A percentile compares a stretch with the other conserved stretches of the same genome.
Evolutionary conservation across 257 asterid genomes (phyloP).

Genomic region (Cruciata laevipes): DNA sequence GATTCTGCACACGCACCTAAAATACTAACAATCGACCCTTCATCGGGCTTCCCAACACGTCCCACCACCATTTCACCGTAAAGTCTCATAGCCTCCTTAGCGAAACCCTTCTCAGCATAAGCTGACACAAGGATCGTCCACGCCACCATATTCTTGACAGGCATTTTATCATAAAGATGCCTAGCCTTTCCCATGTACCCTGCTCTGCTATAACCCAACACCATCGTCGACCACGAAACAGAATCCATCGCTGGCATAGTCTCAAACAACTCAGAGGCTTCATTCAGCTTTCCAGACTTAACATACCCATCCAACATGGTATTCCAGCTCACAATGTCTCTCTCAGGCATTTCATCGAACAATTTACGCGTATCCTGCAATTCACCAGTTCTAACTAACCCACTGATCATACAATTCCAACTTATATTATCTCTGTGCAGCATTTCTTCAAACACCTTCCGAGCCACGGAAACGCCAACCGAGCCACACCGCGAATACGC

Average conservation of each 20-base stretch:
- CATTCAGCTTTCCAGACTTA: conserved; percentile 23
- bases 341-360: conserved; percentile 32
- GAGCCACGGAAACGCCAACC: conserved; percentile 40
- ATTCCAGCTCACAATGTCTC: conserved; percentile 38
- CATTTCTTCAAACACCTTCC: conserved; percentile 42
- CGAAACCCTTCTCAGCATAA: conserved; percentile 61
- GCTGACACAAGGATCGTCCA: conserved; percentile 75
- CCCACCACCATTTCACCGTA: conserved; percentile 40
- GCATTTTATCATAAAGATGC: conserved; percentile 64
- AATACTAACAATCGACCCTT: conserved; percentile 49
- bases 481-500: conserved; percentile 58
- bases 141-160: conserved; percentile 62
- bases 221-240: conserved; percentile 73
- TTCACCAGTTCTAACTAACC: conserved; percentile 23
- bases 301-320: conserved; percentile 30
- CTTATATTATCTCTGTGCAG: conserved; percentile 54
- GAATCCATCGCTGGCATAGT: conserved; percentile 59
- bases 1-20: conserved; percentile 66
- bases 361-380: conserved; percentile 24
- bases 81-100: conserved; percentile 50
- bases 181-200: conserved; percentile 76
- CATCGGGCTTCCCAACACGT: conserved; percentile 35
- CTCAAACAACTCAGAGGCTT: conserved; percentile 47
- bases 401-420: conserved; percentile 58
- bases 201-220: conserved; percentile 50